phyloP scores from a whole-genome alignment of 805 yeast species.

The Candida germanica region DNA sequence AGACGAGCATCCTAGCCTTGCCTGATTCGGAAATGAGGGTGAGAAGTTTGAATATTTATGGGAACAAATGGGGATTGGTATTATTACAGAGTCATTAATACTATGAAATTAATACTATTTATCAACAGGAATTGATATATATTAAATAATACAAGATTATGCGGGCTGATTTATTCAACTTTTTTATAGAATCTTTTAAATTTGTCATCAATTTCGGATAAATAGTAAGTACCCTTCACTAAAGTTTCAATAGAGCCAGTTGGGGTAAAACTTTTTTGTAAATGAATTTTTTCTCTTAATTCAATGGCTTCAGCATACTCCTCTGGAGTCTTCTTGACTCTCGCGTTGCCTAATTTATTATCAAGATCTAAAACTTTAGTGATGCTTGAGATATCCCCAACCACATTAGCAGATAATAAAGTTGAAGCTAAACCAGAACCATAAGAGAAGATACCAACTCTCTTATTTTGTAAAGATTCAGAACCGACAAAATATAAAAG shows the following conservation, averaged over 20 bases:
- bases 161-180: slow-evolving; percentile 8
- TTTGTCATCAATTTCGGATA: slow-evolving; percentile 79
- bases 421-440: slow-evolving; percentile 98
- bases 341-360: slow-evolving; percentile 56
- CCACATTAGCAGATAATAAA: slow-evolving; percentile 72
- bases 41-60: too few species aligned
- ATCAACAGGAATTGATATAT: too few species aligned
- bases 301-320: slow-evolving; percentile 78
- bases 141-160: too few species aligned
- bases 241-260: slow-evolving; percentile 72
- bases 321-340: slow-evolving; percentile 68
- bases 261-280: slow-evolving; percentile 77
- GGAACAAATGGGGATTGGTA: too few species aligned
- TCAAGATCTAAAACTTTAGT: slow-evolving; percentile 64
- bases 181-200: slow-evolving; percentile 58
- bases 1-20: slow-evolving; percentile 16
- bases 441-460: slow-evolving; percentile 91
- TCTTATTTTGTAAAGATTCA: slow-evolving; percentile 72
- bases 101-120: too few species aligned
- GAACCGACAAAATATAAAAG: slow-evolving; percentile 71
- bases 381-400: slow-evolving; percentile 75
- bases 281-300: slow-evolving; percentile 85
- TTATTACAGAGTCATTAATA: too few species aligned
- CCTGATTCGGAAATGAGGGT: slow-evolving; percentile 16
- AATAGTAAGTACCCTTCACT: slow-evolving; percentile 76